Evolutionary conservation across 331 rosid genomes (phyloP), one percentile per base, ranked within the genome.

Genomic region (Malus hybrid): DNA sequence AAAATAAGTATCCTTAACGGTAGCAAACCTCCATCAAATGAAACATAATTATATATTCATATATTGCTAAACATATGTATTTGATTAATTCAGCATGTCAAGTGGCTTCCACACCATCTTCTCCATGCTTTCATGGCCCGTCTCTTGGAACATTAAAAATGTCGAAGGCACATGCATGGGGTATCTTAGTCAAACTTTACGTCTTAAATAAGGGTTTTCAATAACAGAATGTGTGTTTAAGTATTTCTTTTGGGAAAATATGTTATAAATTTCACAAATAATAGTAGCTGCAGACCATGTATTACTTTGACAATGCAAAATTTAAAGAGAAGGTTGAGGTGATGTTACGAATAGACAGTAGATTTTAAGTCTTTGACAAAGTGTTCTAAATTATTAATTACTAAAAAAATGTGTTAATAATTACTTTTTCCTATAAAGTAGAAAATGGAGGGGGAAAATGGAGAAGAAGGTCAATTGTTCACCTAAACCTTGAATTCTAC

Each of bases 131-230:
- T 79, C 67, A 33, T 78, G 71, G 42, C 79, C 65, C 66, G 79
- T 56, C 74, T 72, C 46, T 80, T 82, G 73, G 72, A 71, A 52
- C 76, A 66, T 76, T 65, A 52, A 67, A 80, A 76, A 75, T 73
- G 78, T 33, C 32, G 74, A 62, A 76, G 63, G 73, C 91, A 89
- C 96, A 86, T 86, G 90, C 82, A 75, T 83, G 79, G 71, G 36
- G 82, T 74, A 85, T 85, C 83, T 83, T 82, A 67, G 70, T 82
- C 75, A 76, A 75, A 75, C 69, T 68, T 77, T 58, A 77, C 64
- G 32, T 70, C 73, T 74, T 36, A 48, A 72, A 44, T 68, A 44
- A 46, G 57, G 68, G 74, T 29, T 28, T 72, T 62, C 14, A 63
- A 68, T 3, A 29, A 22, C 15, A 29, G 48, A 7, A 48, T 24